Base-by-base conservation (phyloP, 495 filamentous ascomycete genomes). In the Penicillium ucsense region DNA sequence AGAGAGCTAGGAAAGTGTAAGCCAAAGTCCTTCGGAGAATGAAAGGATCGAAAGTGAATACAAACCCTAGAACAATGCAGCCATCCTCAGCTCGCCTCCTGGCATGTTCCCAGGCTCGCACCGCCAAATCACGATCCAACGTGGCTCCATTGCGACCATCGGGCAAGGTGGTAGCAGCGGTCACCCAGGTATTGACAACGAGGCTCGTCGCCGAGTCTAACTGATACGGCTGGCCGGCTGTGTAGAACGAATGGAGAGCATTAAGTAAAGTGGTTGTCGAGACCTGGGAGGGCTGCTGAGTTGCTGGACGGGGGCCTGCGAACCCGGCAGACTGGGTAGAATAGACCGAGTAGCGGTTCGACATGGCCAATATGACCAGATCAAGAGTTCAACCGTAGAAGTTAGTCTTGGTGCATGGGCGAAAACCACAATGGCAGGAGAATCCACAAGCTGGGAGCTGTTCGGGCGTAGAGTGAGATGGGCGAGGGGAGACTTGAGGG, bases 41-140 rank as follows among this genome's bases (percentile, higher is more conserved):
- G 30, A 20, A 20, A 8, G 28, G 7, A 4, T 9, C 6, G 7
- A 3, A 27, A 9, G 0, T 41, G 34, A 50, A 35, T 35, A 35
- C 77, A 54, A 72, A 95, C 89, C 85, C 83, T 52, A 98, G 67
- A 45, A 95, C 72, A 50, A 98, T 87, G 59, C 89, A 95, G 8
- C 89, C 91, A 72, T 98, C 92, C 62, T 98, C 92, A 35, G 92
- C 92, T 69, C 92, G 79, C 40, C 92, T 78, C 52, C 92, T 78
- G 45, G 94, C 92, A 77, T 98, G 92, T 68, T 98, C 92, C 92
- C 92, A 98, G 30, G 89, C 92, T 58, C 88, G 78, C 10, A 81
- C 73, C 2, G 85, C 88, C 46, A 98, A 59, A 27, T 86, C 82
- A 46, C 75, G 70, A 58, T 98, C 92, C 35, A 96, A 77, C 0